Evolutionary conservation across 306 rosid species (phyloP), one percentile per base, ranked within the genome.

Genomic region (Oemleria cerasiformis): DNA sequence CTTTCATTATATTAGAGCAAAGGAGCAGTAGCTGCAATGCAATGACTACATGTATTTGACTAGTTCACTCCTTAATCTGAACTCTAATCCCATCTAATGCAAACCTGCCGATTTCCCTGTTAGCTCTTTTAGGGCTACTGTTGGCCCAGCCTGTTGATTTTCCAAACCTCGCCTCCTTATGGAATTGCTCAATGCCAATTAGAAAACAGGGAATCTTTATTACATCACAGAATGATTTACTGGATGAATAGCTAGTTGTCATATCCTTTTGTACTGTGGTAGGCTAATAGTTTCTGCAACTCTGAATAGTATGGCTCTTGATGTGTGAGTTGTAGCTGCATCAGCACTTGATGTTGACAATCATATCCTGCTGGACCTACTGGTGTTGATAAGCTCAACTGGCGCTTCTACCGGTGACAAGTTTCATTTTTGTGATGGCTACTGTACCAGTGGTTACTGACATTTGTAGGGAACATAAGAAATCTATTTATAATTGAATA

Each of bases 301-400:
- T 39, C 21, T 60, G 43, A 1, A 8, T 60, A 36, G 7, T 20
- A 36, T 60, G 65, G 23, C 44, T 1, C 65, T 36, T 60, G 44
- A 60, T 38, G n/a, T 60, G n/a, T 60, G 44, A 20, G 44, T 1
- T 16, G 45, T 60, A 44, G 65, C 65, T 34, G 65, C 44, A 16
- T 36, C 41, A 51, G 59, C 7, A 20, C 63, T 68, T 50, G 60
- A 67, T 50, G 60, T 25, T 50, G n/a, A 17, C 60, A 16, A 36
- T 51, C 45, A 9, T 36, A 30, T 34, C 34, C 34, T 38, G n/a
- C 58, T 49, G 36, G 10, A 16, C 34, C 34, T 38, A 38, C 58
- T 49, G 36, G 10, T 38, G 58, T 68, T 21, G 16, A 36, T 60
- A 34, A 68, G 57, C 60, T 62, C 43, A 72, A 40, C 45, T 36